Base-by-base conservation (phyloP, 2,329 filamentous ascomycete genomes). In the Nigrospora sphaerica region DNA sequence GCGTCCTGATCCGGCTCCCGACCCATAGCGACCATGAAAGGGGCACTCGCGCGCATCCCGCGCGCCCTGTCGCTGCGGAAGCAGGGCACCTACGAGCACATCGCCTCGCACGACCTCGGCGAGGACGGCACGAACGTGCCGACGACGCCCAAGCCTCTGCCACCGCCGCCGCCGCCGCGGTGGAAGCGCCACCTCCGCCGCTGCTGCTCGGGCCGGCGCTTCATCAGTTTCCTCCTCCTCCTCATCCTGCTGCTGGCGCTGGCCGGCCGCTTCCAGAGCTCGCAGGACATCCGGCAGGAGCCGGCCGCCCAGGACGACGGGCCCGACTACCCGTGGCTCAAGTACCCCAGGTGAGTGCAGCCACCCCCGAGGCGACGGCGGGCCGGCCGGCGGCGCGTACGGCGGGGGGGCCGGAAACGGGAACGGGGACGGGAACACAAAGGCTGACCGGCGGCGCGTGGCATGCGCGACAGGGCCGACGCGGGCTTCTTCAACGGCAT, bases 401-500 rank as follows among this genome's bases (percentile, higher is more conserved):
- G 3, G 6, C 12, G 7, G 14, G 13, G 14, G 12, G 10, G 10
- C 3, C 33, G 12, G 33, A 13, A 35, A 9, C 4, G 10, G 10
- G 34, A 36, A 17, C 10, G 34, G 14, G 11, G 14, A 17, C 3
- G 34, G 12, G 9, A 17, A n/a, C 6, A n/a, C 6, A 10, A 17
- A 36, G 12, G 42, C 17, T 41, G 40, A 36, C 44, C 41, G 13
- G 44, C 12, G 19, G 12, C 11, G 17, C 13, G 32, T 19, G 13
- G n/a, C n/a, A 16, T n/a, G n/a, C 5, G 19, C 7, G 13, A 17
- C 5, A 41, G 39, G 11, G 19, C 28, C 23, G 23, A 28, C 23
- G 49, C 49, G 50, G 57, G 58, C 23, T 59, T 56, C 42, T 61
- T 56, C 39, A 54, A 59, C 46, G 59, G 59, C 32, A 45, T 62